These are phyloP conservation scores for Chrysoporthe puriensis DNA, from an alignment of 2,329 filamentous ascomycete genomes.

Conservation along the genomic window DNA sequence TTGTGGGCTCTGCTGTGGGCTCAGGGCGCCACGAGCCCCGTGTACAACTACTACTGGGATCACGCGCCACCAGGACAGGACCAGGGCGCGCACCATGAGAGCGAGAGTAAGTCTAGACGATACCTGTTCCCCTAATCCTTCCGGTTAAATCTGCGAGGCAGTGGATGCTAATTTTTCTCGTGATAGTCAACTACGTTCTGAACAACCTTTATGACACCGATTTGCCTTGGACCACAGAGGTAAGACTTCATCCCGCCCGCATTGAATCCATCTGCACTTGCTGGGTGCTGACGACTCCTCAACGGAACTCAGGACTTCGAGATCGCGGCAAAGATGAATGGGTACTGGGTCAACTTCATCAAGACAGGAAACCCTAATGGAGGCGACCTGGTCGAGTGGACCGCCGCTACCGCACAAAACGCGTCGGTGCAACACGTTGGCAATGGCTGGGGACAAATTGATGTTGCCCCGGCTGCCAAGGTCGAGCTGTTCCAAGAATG, in stretches of 20 bases:
- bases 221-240: neutral
- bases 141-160: neutral
- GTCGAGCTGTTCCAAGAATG: conserved; percentile 27
- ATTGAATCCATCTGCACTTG: too few species aligned
- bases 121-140: neutral
- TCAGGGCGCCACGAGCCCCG: conserved; percentile 1
- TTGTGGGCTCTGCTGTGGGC: conserved; percentile 33
- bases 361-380: conserved; percentile 19
- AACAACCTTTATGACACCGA: conserved; percentile 39
- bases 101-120: conserved; percentile 34
- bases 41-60: conserved; percentile 3
- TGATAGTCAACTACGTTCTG: conserved; percentile 39
- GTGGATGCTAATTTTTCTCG: neutral
- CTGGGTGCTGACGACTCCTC: too few species aligned
- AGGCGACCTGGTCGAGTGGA: conserved; percentile 23
- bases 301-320: conserved; percentile 1
- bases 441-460: conserved; percentile 25
- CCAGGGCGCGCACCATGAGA: conserved; percentile 41
- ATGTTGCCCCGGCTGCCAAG: conserved; percentile 23
- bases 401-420: conserved; percentile 18
- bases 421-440: conserved; percentile 27
- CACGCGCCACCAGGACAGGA: conserved; percentile 41
- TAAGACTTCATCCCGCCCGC: too few species aligned
- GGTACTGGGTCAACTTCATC: conserved; percentile 20
- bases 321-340: conserved; percentile 22